Conservation (phyloP, 2,329 filamentous ascomycete species). For the Ascochyta clinopodiicola region DNA sequence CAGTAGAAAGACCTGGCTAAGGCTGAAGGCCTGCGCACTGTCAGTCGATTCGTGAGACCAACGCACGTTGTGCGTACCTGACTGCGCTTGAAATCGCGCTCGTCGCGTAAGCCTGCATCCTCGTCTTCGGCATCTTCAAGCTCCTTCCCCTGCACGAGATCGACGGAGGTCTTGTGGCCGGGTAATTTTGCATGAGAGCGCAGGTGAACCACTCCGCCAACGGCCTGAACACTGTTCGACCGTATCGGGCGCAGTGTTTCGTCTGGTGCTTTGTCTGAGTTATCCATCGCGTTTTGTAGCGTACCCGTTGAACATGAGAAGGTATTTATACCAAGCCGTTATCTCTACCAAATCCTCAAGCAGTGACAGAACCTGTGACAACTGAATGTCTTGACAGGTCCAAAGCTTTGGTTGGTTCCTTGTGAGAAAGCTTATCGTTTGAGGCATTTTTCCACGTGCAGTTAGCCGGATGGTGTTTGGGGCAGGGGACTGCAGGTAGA, state of each 20-base stretch:
- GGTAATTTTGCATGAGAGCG: background rate
- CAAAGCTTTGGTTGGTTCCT: background rate
- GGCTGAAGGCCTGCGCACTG: slow-evolving; percentile 32
- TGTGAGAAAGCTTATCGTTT: background rate
- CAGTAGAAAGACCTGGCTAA: slow-evolving; percentile 34
- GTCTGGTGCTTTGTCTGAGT: too few species aligned
- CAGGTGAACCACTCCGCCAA: background rate
- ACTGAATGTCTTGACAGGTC: background rate
- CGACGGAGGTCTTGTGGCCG: slow-evolving; percentile 56
- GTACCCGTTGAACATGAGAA: too few species aligned
- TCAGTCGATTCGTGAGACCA: slow-evolving; percentile 14
- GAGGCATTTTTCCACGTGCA: background rate
- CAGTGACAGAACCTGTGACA: background rate
- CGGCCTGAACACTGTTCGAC: background rate
- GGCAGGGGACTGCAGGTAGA: background rate
- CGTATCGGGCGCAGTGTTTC: background rate
- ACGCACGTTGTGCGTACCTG: slow-evolving; percentile 26
- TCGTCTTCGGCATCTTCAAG: slow-evolving; percentile 38
- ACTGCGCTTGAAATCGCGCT: slow-evolving; percentile 39
- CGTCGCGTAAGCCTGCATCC: slow-evolving; percentile 42
- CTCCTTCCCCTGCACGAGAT: slow-evolving; percentile 66
- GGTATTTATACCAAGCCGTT: background rate
- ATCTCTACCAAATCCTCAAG: background rate
- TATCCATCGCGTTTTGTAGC: background rate
- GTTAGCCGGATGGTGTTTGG: background rate